phyloP scores from a whole-genome alignment of 139 green algal genomes.

The Tetraselmis chui region DNA sequence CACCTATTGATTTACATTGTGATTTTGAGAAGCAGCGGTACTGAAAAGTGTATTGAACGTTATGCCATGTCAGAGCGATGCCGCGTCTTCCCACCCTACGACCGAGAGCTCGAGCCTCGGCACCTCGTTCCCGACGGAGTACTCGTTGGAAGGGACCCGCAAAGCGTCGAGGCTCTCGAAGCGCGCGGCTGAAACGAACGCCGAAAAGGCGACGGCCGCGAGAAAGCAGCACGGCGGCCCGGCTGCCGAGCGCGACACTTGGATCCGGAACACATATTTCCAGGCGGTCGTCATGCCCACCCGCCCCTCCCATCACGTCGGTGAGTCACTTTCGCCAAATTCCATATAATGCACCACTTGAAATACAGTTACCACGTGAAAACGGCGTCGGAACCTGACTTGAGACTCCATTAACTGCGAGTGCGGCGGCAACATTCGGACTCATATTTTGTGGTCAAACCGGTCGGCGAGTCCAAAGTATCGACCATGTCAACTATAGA shows the following conservation, averaged over 20 bases:
- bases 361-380: too few species aligned
- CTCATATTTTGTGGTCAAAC: too few species aligned
- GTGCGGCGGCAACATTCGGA: too few species aligned
- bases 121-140: not conserved
- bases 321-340: not conserved
- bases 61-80: not conserved
- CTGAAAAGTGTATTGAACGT: too few species aligned
- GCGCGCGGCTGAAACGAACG: not conserved
- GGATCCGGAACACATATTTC: not conserved
- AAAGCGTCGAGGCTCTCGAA: not conserved
- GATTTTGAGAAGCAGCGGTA: too few species aligned
- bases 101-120: not conserved
- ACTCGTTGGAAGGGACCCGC: not conserved
- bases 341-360: too few species aligned
- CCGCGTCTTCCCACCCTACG: not conserved
- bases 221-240: not conserved
- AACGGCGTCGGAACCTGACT: too few species aligned
- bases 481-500: too few species aligned
- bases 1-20: too few species aligned
- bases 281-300: not conserved
- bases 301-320: not conserved
- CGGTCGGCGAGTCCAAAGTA: too few species aligned
- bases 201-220: not conserved
- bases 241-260: not conserved
- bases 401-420: too few species aligned